These are phyloP conservation scores for Datisca glomerata DNA, from an alignment of 306 rosid genomes.

Conservation along the genomic window DNA sequence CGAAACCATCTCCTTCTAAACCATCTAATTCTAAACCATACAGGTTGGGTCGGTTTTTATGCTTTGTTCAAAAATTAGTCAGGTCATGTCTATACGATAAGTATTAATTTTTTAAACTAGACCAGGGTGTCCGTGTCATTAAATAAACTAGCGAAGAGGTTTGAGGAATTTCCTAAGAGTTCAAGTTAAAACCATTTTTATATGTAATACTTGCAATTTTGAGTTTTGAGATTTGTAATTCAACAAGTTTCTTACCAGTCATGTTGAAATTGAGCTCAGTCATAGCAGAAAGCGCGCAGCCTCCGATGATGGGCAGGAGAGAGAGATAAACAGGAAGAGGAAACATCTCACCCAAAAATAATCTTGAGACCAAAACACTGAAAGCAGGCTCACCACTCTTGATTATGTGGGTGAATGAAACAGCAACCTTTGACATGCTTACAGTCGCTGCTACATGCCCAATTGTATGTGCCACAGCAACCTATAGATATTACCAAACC, in stretches of 20 bases:
- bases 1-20: too few relatives aligned
- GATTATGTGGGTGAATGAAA: constrained; percentile 93
- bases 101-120: too few relatives aligned
- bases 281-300: constrained; percentile 94
- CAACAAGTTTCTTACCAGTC: constrained; percentile 77
- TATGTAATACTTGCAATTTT: too few relatives aligned
- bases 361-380: constrained; percentile 80
- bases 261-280: constrained; percentile 98
- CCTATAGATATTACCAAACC: constrained; percentile 40
- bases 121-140: too few relatives aligned
- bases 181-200: too few relatives aligned
- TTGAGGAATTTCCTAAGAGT: too few relatives aligned
- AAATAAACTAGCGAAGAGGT: too few relatives aligned
- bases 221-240: too few relatives aligned
- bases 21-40: too few relatives aligned
- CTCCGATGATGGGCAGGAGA: constrained; percentile 85
- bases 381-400: constrained; percentile 99
- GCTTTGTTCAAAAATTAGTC: too few relatives aligned
- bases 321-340: constrained; percentile 72
- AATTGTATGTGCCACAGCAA: constrained; percentile 93
- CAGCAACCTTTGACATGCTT: constrained; percentile 98
- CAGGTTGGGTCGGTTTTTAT: too few relatives aligned
- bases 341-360: constrained; percentile 80
- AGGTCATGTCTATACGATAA: too few relatives aligned
- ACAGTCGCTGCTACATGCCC: constrained; percentile 98